Evolutionary conservation across 805 yeast species (phyloP), one percentile per base, ranked within the genome.

Genomic region (Schwanniomyces occidentalis): DNA sequence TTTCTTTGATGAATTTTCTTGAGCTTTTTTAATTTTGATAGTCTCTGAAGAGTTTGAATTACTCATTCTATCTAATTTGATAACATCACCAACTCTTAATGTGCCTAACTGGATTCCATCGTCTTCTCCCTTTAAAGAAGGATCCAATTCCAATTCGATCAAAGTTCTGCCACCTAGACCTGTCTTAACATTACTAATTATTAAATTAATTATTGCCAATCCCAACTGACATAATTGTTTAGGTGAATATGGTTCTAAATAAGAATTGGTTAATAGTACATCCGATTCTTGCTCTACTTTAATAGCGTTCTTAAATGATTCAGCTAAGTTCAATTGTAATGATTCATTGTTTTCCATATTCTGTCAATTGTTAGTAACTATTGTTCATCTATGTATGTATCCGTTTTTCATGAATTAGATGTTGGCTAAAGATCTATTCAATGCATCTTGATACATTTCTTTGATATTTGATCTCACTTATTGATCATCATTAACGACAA

Each of bases 101-200:
- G 76, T 76, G 1, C 85, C 83, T 12, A 61, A 44, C 9, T 63
- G 69, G 5, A 76, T 52, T 18, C 51, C 60, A 8, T 47, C 59
- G 9, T 55, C 47, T 54, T 48, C 34, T 62, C 31, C 50, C 16
- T 46, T 46, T 32, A 52, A 74, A 2, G 71, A 70, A 0, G 81
- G 64, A 42, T 85, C 91, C 18, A 68, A 61, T 12, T 49, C 65
- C 34, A 91, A 58, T 44, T 87, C 95, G 9, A 87, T 47, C 4
- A 82, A 65, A 1, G 79, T 65, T 38, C 80, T 76, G 2, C 96
- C 96, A 10, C 87, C 95, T 7, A 87, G 61, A 0, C 95, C 95
- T 0, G 90, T 83, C 36, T 83, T 67, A 2, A 85, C 59, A 36
- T 78, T 77, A n/a, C 72, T 71, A 9, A 83, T 62, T 0, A 63